These are phyloP conservation scores for Phytophthora kernoviae DNA, from an alignment of 352 stramenopile species.

Conservation along the genomic window DNA sequence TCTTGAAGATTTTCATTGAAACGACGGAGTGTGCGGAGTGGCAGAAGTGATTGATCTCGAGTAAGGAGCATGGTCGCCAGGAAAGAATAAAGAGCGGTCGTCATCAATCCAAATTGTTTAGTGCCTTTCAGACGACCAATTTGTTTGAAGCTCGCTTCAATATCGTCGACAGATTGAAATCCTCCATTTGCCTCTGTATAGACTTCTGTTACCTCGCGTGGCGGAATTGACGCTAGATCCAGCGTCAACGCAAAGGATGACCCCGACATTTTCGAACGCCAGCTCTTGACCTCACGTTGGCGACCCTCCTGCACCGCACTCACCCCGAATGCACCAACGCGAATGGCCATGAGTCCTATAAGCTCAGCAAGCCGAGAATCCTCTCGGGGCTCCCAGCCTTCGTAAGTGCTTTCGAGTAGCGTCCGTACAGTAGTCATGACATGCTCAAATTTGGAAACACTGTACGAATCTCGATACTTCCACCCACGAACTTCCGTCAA, in stretches of 20 bases:
- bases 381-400: neutral
- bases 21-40: constrained; percentile 4
- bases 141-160: neutral
- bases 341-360: neutral
- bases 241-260: neutral
- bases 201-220: neutral
- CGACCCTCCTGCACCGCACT: constrained; percentile 1
- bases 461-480: constrained; percentile 2
- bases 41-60: constrained; percentile 2
- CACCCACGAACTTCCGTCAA: neutral
- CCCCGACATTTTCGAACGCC: neutral
- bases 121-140: neutral
- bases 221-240: neutral
- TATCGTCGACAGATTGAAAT: neutral
- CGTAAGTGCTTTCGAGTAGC: neutral
- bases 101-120: neutral
- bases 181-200: neutral
- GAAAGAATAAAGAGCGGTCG: constrained; percentile 1
- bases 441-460: neutral
- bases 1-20: constrained; percentile 13
- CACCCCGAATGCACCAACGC: neutral
- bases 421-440: neutral
- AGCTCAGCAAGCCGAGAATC: neutral
- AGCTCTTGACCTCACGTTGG: neutral
- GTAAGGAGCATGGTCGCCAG: constrained; percentile 10